Conservation (phyloP, 2,329 filamentous ascomycete species). For the Rhexocercosporidium sp. region DNA sequence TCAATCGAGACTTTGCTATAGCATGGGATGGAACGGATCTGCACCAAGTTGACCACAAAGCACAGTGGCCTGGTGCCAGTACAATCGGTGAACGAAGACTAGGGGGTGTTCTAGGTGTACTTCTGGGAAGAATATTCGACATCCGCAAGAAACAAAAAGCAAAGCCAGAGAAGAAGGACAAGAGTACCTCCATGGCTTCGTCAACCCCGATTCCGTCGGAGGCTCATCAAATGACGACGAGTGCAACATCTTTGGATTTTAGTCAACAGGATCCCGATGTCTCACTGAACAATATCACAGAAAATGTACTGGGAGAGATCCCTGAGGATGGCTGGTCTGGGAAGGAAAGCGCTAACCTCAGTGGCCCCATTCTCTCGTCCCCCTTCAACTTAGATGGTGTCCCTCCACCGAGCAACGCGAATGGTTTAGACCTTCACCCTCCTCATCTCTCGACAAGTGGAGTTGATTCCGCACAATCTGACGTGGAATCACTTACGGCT, state of each 20-base stretch:
- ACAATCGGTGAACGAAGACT: slow-evolving; percentile 66
- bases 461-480: slow-evolving; percentile 32
- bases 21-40: slow-evolving; percentile 67
- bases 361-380: slow-evolving; percentile 20
- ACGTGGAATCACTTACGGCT: slow-evolving; percentile 37
- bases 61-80: slow-evolving; percentile 59
- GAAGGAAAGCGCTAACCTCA: slow-evolving; percentile 24
- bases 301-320: slow-evolving; percentile 18
- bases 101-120: slow-evolving; percentile 70
- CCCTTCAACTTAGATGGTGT: slow-evolving; percentile 29
- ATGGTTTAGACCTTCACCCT: slow-evolving; percentile 26
- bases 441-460: slow-evolving; percentile 16
- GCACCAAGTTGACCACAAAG: slow-evolving; percentile 66
- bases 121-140: slow-evolving; percentile 72
- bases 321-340: slow-evolving; percentile 26
- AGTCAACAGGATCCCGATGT: slow-evolving; percentile 25
- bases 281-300: slow-evolving; percentile 26
- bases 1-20: slow-evolving; percentile 58
- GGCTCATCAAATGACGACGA: slow-evolving; percentile 19
- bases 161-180: slow-evolving; percentile 35
- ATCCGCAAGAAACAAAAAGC: slow-evolving; percentile 47
- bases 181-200: slow-evolving; percentile 21
- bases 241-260: slow-evolving; percentile 16
- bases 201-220: slow-evolving; percentile 25
- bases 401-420: slow-evolving; percentile 17